Evolutionary conservation across 1,139 yeast genomes (phyloP).

Genomic region (Scheffersomyces stambukii): DNA sequence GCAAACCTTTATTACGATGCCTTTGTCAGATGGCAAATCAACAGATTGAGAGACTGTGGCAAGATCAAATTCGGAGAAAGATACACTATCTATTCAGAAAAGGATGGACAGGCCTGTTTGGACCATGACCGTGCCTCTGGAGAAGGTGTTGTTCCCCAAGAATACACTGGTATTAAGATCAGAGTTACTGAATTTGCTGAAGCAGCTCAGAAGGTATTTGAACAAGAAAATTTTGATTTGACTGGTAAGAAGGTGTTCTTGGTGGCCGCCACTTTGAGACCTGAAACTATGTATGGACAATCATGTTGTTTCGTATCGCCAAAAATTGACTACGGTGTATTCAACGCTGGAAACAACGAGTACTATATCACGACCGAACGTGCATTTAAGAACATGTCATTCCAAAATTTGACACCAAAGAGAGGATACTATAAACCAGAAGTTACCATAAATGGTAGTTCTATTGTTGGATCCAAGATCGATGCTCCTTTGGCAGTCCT

Average conservation of each 20-base stretch:
- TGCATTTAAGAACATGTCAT: constrained; percentile 97
- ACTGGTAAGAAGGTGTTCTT: constrained; percentile 64
- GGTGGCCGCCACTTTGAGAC: constrained; percentile 97
- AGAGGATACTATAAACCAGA: constrained; percentile 74
- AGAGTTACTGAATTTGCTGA: constrained; percentile 58
- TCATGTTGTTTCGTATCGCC: constrained; percentile 98
- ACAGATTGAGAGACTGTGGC: constrained; percentile 76
- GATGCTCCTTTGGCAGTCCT: constrained; percentile 77
- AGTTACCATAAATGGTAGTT: constrained; percentile 61
- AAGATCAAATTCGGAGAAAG: constrained; percentile 98
- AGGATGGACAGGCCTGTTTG: constrained; percentile 99
- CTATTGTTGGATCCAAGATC: constrained; percentile 81
- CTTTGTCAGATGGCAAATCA: constrained; percentile 95
- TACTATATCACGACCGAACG: constrained; percentile 89
- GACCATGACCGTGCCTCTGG: constrained; percentile 98
- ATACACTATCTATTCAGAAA: constrained; percentile 94
- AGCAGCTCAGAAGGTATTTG: constrained; percentile 49
- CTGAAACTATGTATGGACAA: constrained; percentile 99
- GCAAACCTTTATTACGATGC: constrained; percentile 93
- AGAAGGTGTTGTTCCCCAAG: constrained; percentile 97
- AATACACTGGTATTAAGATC: constrained; percentile 90
- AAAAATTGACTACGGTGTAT: constrained; percentile 86
- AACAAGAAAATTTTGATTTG: constrained; percentile 31
- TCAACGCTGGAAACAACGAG: constrained; percentile 75
- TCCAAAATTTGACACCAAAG: constrained; percentile 85